Evolutionary conservation across 805 yeast genomes (phyloP), one percentile per base, ranked within the genome.

Genomic region (Candida coquimbonensis): DNA sequence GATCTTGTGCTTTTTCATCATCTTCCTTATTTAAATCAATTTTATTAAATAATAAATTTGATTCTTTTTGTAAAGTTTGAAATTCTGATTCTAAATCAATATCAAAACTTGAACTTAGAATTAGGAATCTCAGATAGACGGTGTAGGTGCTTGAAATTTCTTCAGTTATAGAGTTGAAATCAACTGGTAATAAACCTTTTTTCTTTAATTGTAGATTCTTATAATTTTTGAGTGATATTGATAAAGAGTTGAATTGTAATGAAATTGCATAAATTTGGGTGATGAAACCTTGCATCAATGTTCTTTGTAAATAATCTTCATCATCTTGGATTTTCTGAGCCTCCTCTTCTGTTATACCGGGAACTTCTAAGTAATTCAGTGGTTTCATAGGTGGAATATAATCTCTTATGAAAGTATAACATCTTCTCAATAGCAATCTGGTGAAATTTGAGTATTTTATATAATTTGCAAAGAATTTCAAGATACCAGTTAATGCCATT

Each of bases 51-150:
- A 83, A 56, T 3, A 59, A 54, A 37, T 60, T 62, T 2, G 81
- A 62, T 32, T 69, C 68, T 4, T 59, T 53, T 9, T 70, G 56
- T 2, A 55, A 19, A 2, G 65, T 52, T 3, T 53, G 49, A 38
- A 82, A 72, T 21, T 63, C 62, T 1, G 56, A 54, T n/a, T 63
- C 64, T 12, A 80, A 64, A 43, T 82, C 78, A 43, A 87, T 57
- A 62, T 90, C 98, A 62, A 75, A 77, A 4, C 93, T 78, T 31
- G 70, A 56, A 0, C 84, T 74, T 48, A 88, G 66, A 44, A 72
- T 72, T 33, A 68, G 62, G n/a, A 67, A 60, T 42, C 83, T 67
- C 8, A 59, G 62, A 39, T 62, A 62, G 26, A 67, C 55, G 25
- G 66, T 71, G 47, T 58, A 46, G 66, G 62, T 39, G 50, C 67